Evolutionary conservation across 305 asterid species (phyloP).

Genomic region (Fraxinus greggii): DNA sequence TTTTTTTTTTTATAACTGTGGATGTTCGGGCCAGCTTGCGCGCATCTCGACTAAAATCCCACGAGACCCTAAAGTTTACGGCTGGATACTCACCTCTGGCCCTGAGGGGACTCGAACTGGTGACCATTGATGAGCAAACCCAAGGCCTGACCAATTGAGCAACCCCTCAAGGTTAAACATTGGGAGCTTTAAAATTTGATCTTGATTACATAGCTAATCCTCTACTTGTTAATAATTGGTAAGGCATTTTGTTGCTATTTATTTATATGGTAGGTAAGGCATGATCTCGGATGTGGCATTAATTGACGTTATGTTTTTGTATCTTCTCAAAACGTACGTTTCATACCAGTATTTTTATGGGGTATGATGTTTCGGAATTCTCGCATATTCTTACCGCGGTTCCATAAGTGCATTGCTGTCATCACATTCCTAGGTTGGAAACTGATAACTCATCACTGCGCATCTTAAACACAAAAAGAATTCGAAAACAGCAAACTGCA

Average conservation of each 20-base stretch:
- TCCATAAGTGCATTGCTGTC: neutral
- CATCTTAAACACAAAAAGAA: neutral
- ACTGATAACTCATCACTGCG: neutral
- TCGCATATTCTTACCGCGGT: neutral
- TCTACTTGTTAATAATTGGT: neutral
- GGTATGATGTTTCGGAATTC: neutral
- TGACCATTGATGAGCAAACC: too few relatives aligned
- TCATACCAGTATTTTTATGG: neutral
- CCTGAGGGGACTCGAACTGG: too few relatives aligned
- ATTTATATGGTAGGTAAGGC: neutral
- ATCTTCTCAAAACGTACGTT: neutral
- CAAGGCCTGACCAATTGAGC: too few relatives aligned
- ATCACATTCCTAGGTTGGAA: neutral
- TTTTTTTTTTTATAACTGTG: too few relatives aligned
- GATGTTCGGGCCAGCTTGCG: too few relatives aligned
- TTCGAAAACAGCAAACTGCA: neutral
- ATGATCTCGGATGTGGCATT: neutral
- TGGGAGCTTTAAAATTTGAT: neutral
- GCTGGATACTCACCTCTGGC: too few relatives aligned
- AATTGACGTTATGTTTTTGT: neutral
- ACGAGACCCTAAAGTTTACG: too few relatives aligned
- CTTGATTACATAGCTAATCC: neutral
- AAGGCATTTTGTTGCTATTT: neutral
- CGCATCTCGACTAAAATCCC: too few relatives aligned
- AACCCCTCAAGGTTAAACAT: too few relatives aligned